Percentiles rank a stretch among this genome's conserved stretches.
Conservation (phyloP, 345 rosid genomes). For the Sonneratia caseolaris region DNA sequence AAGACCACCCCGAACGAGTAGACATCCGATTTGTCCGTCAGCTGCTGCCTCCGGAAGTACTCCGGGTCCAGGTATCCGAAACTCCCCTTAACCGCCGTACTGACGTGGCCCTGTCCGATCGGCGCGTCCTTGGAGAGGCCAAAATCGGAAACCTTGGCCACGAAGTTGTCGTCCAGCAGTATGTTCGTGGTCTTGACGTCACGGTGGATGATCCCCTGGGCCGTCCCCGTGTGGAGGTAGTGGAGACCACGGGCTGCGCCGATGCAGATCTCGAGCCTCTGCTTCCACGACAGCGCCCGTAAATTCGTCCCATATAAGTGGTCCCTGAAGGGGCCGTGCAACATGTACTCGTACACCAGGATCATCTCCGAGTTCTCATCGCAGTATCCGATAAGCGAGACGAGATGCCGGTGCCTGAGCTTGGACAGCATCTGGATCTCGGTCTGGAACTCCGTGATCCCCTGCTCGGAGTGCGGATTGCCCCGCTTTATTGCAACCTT, state of each 20-base stretch:
- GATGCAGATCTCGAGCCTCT: slow-evolving; percentile 34
- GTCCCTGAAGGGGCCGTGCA: slow-evolving; percentile 34
- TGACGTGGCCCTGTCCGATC: slow-evolving; percentile 33
- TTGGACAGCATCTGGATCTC: slow-evolving; percentile 45
- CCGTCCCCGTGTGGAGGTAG: slow-evolving; percentile 39
- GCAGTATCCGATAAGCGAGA: slow-evolving; percentile 36
- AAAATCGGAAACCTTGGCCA: slow-evolving; percentile 41
- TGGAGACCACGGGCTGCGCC: slow-evolving; percentile 42
- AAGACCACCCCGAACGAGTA: slow-evolving; percentile 42
- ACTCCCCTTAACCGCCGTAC: slow-evolving; percentile 46
- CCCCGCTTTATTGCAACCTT: slow-evolving; percentile 43
- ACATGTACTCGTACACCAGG: slow-evolving; percentile 40
- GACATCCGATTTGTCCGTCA: slow-evolving; percentile 37
- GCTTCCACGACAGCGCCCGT: slow-evolving; percentile 33
- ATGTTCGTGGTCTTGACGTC: slow-evolving; percentile 47
- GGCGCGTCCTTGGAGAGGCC: slow-evolving; percentile 40
- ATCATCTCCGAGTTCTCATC: slow-evolving; percentile 41
- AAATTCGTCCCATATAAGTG: slow-evolving; percentile 34
- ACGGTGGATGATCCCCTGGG: slow-evolving; percentile 39
- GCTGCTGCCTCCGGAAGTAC: slow-evolving; percentile 36
- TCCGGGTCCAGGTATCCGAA: slow-evolving; percentile 41
- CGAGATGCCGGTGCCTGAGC: slow-evolving; percentile 43
- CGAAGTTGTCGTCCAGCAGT: slow-evolving; percentile 30
- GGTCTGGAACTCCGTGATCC: slow-evolving; percentile 36
- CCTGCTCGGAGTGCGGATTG: slow-evolving; percentile 42